A percentile compares a stretch with the other conserved stretches of the same genome.
phyloP scores from a whole-genome alignment of 345 rosid genomes.

The Moricandia arvensis region DNA sequence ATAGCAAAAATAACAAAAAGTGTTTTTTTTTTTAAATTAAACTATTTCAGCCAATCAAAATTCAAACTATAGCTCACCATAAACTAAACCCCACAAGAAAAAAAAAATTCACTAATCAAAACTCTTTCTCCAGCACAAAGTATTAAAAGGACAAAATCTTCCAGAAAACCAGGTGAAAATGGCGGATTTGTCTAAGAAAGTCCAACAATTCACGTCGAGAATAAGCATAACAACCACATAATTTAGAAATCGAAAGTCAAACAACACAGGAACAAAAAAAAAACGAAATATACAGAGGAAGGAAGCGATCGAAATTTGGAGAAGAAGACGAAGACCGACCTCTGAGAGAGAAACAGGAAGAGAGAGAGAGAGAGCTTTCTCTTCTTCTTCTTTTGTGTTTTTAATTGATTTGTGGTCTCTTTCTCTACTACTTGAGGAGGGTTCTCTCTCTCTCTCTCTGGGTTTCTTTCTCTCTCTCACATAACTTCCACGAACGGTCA shows the following conservation, averaged over 20 bases:
- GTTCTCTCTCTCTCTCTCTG: constrained; percentile 29
- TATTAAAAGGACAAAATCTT: no score
- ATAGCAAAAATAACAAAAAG: background rate
- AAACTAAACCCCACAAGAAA: background rate
- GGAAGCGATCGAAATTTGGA: constrained; percentile 25
- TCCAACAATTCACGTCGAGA: background rate
- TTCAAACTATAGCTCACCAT: background rate
- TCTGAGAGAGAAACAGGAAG: no score
- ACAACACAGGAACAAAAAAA: background rate
- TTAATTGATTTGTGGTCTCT: constrained; percentile 20
- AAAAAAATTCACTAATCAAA: constrained; percentile 19
- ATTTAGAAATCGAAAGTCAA: constrained; percentile 23
- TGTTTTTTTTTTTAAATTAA: no score
- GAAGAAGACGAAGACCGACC: constrained; percentile 28
- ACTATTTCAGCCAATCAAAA: background rate
- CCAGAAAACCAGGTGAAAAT: background rate
- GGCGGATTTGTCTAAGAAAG: background rate
- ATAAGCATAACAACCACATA: background rate
- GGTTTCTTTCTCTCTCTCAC: constrained; percentile 34
- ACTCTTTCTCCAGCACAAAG: background rate
- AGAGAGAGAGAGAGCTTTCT: constrained; percentile 23
- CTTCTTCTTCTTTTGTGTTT: background rate
- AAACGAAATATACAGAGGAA: constrained; percentile 9
- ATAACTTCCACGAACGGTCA: constrained; percentile 46
- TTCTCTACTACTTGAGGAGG: constrained; percentile 22